phyloP scores from a whole-genome alignment of 2,329 filamentous ascomycete species.

The Trichoderma simmonsii region DNA sequence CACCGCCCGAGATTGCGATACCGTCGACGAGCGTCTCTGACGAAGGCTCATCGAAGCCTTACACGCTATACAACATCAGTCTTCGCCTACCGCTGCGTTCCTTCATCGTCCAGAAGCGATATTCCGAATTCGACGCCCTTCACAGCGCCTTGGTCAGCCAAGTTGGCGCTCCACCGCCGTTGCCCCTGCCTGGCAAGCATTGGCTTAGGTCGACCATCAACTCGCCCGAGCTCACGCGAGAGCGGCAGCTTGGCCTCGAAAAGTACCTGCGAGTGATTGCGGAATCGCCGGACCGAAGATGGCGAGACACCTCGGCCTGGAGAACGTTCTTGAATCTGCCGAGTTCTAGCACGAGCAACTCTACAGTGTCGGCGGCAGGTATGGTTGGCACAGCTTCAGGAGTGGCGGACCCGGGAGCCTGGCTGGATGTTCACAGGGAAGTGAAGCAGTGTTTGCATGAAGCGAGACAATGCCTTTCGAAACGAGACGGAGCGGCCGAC shows the following conservation, averaged over 20 bases:
- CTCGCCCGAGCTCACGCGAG: slow-evolving; percentile 66
- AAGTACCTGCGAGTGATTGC: slow-evolving; percentile 70
- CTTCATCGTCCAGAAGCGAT: slow-evolving; percentile 74
- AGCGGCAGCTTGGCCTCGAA: slow-evolving; percentile 66
- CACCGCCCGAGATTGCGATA: slow-evolving; percentile 64
- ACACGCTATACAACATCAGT: slow-evolving; percentile 75
- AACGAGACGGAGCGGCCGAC: slow-evolving; percentile 55
- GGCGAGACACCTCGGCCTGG: slow-evolving; percentile 72
- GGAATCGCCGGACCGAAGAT: slow-evolving; percentile 68
- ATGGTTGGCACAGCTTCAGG: slow-evolving; percentile 40
- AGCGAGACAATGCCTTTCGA: slow-evolving; percentile 66
- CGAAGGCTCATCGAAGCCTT: slow-evolving; percentile 57
- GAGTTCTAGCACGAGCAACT: slow-evolving; percentile 46
- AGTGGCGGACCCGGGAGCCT: slow-evolving; percentile 61
- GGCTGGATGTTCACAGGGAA: slow-evolving; percentile 73
- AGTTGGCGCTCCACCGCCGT: slow-evolving; percentile 62
- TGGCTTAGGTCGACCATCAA: slow-evolving; percentile 74
- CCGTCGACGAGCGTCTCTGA: slow-evolving; percentile 60
- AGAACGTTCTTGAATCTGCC: slow-evolving; percentile 71
- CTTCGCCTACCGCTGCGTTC: slow-evolving; percentile 73
- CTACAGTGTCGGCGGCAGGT: slow-evolving; percentile 46
- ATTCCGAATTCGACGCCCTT: slow-evolving; percentile 72
- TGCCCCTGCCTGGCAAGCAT: slow-evolving; percentile 66
- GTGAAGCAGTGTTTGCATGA: slow-evolving; percentile 63
- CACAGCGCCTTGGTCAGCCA: slow-evolving; percentile 59